Evolutionary conservation across 176 grass and related monocot species (phyloP).

Genomic region (Avena insularis): DNA sequence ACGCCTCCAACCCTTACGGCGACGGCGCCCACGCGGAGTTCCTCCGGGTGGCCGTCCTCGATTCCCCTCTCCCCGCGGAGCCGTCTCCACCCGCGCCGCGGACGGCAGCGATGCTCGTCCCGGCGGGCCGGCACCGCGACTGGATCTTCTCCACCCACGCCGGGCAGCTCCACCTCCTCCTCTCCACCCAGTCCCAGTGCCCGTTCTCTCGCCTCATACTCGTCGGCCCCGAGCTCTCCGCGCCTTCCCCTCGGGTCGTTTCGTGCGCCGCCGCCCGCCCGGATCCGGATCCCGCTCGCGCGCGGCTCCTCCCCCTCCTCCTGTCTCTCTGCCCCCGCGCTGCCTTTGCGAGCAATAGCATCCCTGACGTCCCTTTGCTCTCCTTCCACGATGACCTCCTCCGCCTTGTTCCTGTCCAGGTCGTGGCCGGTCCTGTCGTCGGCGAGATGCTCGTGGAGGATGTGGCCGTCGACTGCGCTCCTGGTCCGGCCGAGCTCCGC

Average conservation of each 20-base stretch:
- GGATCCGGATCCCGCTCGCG: constrained; percentile 51
- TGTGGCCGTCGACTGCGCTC: constrained; percentile 52
- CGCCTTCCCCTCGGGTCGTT: constrained; percentile 44
- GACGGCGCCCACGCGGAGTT: constrained; percentile 38
- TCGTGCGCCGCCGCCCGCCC: constrained; percentile 22
- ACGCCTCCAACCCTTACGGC: constrained; percentile 50
- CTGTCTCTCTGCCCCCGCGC: constrained; percentile 68
- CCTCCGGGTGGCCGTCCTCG: constrained; percentile 74
- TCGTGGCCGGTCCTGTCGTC: constrained; percentile 53
- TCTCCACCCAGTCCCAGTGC: constrained; percentile 44
- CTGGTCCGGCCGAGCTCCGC: constrained; percentile 29
- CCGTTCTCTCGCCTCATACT: constrained; percentile 68
- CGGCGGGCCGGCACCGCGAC: constrained; percentile 64
- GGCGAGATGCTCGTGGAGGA: constrained; percentile 92
- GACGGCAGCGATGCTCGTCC: constrained; percentile 71
- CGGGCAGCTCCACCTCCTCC: constrained; percentile 79
- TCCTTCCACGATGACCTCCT: constrained; percentile 80
- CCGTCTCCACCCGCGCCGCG: not conserved
- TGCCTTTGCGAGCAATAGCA: constrained; percentile 44
- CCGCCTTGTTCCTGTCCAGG: constrained; percentile 43
- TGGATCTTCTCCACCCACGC: constrained; percentile 92
- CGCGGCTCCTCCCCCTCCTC: constrained; percentile 64
- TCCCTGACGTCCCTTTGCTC: constrained; percentile 74
- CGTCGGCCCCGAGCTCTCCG: constrained; percentile 50
- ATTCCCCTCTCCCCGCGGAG: constrained; percentile 50